Evolutionary conservation across 75 land plant genomes (phyloP), one percentile per base, ranked within the genome.

Genomic region (Pinus taeda): DNA sequence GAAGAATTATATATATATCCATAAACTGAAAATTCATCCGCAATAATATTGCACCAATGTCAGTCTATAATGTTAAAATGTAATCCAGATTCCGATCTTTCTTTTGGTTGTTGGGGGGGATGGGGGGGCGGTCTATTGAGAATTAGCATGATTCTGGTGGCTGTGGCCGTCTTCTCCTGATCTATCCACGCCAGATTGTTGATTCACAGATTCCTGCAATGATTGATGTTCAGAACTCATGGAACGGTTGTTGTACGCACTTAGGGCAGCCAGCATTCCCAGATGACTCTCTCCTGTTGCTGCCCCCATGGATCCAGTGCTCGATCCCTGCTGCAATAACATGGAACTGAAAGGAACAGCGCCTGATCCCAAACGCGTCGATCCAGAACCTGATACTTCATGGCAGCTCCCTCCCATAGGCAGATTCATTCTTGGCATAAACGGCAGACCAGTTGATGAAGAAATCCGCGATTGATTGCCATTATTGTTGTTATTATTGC

Each of bases 201-300:
- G 86, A 15, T 84, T 76, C 49, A 60, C 66, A 49, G 77, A 21
- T 8, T 65, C 64, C 55, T 42, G 77, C 77, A 59, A 26, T 14
- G 77, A 30, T 20, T 59, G 80, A 65, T 88, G 89, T 20, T 91
- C 93, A 55, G 89, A 80, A 69, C 77, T 91, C 81, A 90, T 77
- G 57, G 77, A 77, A 57, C 83, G 84, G 74, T 89, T 83, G 1
- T 67, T 82, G 65, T 85, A 87, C 4, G 94, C 92, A 77, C 89
- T 93, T 4, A 93, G 82, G 1, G 95, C 93, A 3, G 95, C 95
- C 74, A 93, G 76, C 93, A 93, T 89, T 24, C 95, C 95, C 60
- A 93, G 81, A 80, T 93, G 90, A n/a, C 84, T 71, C 55, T 93
- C 93, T 58, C 87, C 59, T 37, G 77, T 18, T 60, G 91, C 85